Base-by-base conservation (phyloP, 164 flowering plant species). In the Stephania japonica region DNA sequence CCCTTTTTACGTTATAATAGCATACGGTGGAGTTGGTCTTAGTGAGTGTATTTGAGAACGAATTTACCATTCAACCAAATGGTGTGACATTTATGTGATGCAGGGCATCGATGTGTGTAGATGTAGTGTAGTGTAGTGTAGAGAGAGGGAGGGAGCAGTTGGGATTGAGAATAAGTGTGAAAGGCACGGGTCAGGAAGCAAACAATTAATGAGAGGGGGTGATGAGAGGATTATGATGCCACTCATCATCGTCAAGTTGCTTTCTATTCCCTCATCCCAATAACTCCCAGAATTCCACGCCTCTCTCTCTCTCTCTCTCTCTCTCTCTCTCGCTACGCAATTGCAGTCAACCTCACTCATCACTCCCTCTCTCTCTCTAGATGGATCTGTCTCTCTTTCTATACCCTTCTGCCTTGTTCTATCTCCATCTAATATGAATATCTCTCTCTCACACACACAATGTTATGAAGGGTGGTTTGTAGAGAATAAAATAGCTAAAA, bases 241-340 rank as follows among this genome's bases (percentile, higher is more conserved):
- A 77, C 86, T 85, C 85, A 84, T 84, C 76, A 87, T 90, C 92
- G 92, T 90, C 92, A 87, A 83, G 96, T 90, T 92, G 84, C 82
- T 91, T 86, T 91, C 76, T 50, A 16, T 80, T 83, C 85, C 70
- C 89, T 61, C 42, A 83, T 86, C 85, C 90, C 91, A 32, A 89
- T 77, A 79, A 75, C 84, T 84, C 90, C 86, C 91, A 82, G 87
- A 87, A 87, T 85, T 86, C 94, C 92, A 86, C 88, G 85, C 89
- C 61, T 76, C 72, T 25, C 65, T 32, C 42, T n/a, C 24, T 21
- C 44, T 67, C 32, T 65, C 62, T 77, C 42, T 63, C 42, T 72
- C 43, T 70, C n/a, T n/a, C n/a, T n/a, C n/a, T n/a, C n/a, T n/a
- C n/a, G n/a, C n/a, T n/a, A 73, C 43, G 23, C 69, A 32, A 32